Conservation (phyloP, 1,284 basidiomycete genomes). For the Cryptococcus maquisensis region DNA sequence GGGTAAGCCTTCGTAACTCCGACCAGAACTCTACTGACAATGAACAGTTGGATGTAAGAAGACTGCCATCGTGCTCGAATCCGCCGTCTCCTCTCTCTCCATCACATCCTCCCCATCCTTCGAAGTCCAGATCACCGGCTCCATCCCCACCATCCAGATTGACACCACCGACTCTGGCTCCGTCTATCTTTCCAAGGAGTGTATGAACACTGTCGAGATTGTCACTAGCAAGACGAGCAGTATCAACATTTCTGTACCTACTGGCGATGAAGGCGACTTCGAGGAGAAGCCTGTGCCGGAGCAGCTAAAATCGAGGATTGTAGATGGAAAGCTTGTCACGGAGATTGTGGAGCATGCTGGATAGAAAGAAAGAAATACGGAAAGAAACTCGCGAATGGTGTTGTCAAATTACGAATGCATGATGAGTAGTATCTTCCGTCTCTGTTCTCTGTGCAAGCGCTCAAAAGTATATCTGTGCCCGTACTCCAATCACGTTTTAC, state of each 20-base stretch:
- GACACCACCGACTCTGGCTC: conserved; percentile 95
- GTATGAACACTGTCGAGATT: conserved; percentile 71
- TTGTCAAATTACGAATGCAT: background rate
- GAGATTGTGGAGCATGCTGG: conserved; percentile 84
- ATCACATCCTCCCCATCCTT: conserved; percentile 91
- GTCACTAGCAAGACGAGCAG: conserved; percentile 92
- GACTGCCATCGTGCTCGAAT: conserved; percentile 83
- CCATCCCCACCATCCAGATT: conserved; percentile 84
- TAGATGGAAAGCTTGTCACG: conserved; percentile 80
- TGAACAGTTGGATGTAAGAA: conserved; percentile 78
- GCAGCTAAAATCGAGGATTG: conserved; percentile 84
- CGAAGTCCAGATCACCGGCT: conserved; percentile 84
- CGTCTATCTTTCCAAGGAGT: conserved; percentile 84
- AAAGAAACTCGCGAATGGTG: background rate
- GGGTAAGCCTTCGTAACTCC: conserved; percentile 54
- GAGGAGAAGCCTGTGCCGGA: conserved; percentile 89
- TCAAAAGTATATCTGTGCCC: too few relatives aligned
- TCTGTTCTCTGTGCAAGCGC: background rate
- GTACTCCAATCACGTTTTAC: too few relatives aligned
- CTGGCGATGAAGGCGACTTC: conserved; percentile 79
- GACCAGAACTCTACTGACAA: background rate
- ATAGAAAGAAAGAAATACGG: conserved; percentile 40
- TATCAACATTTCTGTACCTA: conserved; percentile 87
- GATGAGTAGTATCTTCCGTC: background rate
- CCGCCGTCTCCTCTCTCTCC: conserved; percentile 81